Evolutionary conservation across 257 asterid genomes (phyloP), one percentile per base, ranked within the genome.

Genomic region (Capsicum chinense): DNA sequence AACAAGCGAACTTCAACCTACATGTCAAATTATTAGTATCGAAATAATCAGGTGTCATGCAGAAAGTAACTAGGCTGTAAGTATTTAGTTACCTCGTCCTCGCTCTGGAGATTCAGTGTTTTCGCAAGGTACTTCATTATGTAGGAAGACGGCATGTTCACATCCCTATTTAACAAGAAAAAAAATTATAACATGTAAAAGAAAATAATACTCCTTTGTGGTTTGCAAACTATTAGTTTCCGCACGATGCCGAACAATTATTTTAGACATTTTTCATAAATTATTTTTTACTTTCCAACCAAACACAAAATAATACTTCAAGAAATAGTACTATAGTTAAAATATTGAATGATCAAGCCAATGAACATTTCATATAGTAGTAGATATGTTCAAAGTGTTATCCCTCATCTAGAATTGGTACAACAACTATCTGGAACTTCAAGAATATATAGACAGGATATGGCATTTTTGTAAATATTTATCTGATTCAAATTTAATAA

Each of bases 1-100:
- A 56, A 56, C 83, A 84, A 26, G 39, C 13, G 76, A 21, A 88
- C 44, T 59, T 86, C 87, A 67, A 88, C 84, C 91, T 88, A 64
- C 50, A 78, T 2, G 16, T 4, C 16, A 21, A 63, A 4, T 66
- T 13, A 13, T 33, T 33, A 33, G 0, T 5, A 66, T 33, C 39
- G 0, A 33, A 66, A 14, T 13, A 76, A 21, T 11, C 10, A 50
- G 0, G 3, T 74, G 60, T 19, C 60, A 12, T 12, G 19, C 3
- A 19, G 0, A 47, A 74, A 6, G 17, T 50, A 19, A 63, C 7
- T 10, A 10, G 26, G 37, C 7, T 21, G 16, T 70, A 70, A 70
- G 26, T 16, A 33, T 6, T 26, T 64, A 64, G 33, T 11, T 79
- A 87, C 90, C 85, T 85, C 88, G 0, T 85, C 64, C 66, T 80